phyloP scores from a whole-genome alignment of 1,139 yeast genomes.

The Candida anutae region DNA sequence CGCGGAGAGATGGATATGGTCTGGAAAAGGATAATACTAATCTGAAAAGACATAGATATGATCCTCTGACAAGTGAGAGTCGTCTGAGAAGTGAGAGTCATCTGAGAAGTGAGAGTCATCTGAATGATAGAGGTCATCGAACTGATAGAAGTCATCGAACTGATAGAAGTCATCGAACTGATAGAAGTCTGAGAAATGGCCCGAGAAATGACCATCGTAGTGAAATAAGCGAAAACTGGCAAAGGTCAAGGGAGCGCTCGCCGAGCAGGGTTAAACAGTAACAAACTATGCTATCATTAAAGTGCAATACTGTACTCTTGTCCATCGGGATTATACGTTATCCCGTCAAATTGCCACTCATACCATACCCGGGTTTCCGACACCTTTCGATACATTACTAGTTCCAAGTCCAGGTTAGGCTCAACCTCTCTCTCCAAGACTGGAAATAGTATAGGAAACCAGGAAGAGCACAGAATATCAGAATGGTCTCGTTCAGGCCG shows the following conservation, averaged over 20 bases:
- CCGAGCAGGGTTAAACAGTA: too few relatives aligned
- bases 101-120: too few relatives aligned
- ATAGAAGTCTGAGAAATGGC: too few relatives aligned
- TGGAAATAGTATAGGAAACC: conserved; percentile 71
- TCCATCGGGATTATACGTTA: conserved; percentile 14
- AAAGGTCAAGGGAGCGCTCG: too few relatives aligned
- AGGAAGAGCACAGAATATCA: conserved; percentile 47
- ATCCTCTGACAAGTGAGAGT: too few relatives aligned
- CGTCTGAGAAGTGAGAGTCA: too few relatives aligned
- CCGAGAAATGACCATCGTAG: too few relatives aligned
- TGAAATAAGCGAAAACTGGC: too few relatives aligned
- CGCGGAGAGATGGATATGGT: conserved; percentile 5
- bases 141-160: too few relatives aligned
- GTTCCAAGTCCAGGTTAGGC: conserved; percentile 40
- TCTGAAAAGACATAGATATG: too few relatives aligned
- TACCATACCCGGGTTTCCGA: conserved; percentile 52
- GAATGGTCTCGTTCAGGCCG: conserved; percentile 4
- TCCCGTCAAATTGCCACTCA: conserved; percentile 49
- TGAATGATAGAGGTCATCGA: too few relatives aligned
- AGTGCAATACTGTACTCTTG: conserved; percentile 2
- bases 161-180: too few relatives aligned
- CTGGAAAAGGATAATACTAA: conserved; percentile 4
- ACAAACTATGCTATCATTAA: conserved; percentile 1
- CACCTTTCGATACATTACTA: conserved; percentile 31
- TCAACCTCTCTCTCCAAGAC: conserved; percentile 39